Conservation (phyloP, 1,284 basidiomycete species). For the Mrakiaceae sp. region DNA sequence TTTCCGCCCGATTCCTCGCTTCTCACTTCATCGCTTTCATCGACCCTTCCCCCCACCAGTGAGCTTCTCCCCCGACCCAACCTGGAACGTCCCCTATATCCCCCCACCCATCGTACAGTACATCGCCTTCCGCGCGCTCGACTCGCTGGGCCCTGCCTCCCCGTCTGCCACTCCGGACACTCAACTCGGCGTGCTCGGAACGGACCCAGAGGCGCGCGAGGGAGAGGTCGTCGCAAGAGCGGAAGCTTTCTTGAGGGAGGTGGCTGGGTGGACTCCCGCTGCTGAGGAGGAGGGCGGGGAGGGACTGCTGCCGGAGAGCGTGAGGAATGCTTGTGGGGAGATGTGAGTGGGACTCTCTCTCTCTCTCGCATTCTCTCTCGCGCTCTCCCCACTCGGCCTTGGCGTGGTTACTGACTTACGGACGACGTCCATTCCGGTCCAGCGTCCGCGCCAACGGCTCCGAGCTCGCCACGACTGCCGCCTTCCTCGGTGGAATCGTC, state of each 20-base stretch:
- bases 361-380: not conserved
- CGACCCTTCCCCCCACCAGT: slow-evolving; percentile 12
- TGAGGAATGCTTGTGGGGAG: slow-evolving; percentile 60
- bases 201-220: slow-evolving; percentile 32
- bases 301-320: slow-evolving; percentile 44
- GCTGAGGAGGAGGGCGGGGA: slow-evolving; percentile 23
- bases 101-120: slow-evolving; percentile 24
- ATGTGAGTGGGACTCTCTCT: slow-evolving; percentile 45
- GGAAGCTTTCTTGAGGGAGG: slow-evolving; percentile 17
- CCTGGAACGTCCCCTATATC: slow-evolving; percentile 12
- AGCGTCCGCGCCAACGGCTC: slow-evolving; percentile 70
- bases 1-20: not conserved
- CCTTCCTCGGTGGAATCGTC: slow-evolving; percentile 82
- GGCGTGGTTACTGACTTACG: not conserved
- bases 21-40: not conserved
- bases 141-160: slow-evolving; percentile 25
- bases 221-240: slow-evolving; percentile 25
- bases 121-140: slow-evolving; percentile 37
- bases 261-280: not conserved
- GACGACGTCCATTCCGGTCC: slow-evolving; percentile 5
- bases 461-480: slow-evolving; percentile 84
- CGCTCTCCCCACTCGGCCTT: not conserved
- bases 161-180: slow-evolving; percentile 1
- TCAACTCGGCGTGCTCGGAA: slow-evolving; percentile 23
- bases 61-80: slow-evolving; percentile 10